These are phyloP conservation scores for Schizopora paradoxa DNA, from an alignment of 1,284 basidiomycete genomes.

Conservation along the genomic window DNA sequence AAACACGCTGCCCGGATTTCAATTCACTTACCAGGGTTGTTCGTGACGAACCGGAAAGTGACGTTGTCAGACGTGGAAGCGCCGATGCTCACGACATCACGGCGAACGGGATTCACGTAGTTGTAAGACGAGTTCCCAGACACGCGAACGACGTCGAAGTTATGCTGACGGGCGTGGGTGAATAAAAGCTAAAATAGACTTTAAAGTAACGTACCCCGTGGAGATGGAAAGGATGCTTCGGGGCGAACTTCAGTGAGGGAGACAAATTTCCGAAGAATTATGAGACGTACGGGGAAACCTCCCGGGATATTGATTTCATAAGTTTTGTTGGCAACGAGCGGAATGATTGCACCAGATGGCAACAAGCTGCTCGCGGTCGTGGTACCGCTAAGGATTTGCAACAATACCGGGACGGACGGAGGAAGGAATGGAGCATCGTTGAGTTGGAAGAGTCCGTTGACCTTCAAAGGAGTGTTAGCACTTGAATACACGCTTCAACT, in stretches of 20 bases:
- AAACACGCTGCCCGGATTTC: not conserved
- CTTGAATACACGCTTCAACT: no score
- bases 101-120: slow-evolving; percentile 32
- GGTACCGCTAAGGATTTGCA: slow-evolving; percentile 48
- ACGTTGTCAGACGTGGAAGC: slow-evolving; percentile 24
- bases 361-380: slow-evolving; percentile 38
- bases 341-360: slow-evolving; percentile 39
- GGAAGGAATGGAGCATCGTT: slow-evolving; percentile 28
- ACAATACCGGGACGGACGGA: slow-evolving; percentile 40
- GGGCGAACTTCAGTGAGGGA: not conserved
- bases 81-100: slow-evolving; percentile 35
- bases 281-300: slow-evolving; percentile 26
- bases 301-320: slow-evolving; percentile 39
- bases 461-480: no score
- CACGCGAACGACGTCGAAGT: slow-evolving; percentile 34
- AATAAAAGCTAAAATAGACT: slow-evolving; percentile 16
- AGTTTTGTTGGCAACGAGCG: slow-evolving; percentile 39
- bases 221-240: slow-evolving; percentile 33
- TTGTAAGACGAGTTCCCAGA: slow-evolving; percentile 30
- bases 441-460: no score
- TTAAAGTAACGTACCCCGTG: slow-evolving; percentile 28
- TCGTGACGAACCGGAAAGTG: slow-evolving; percentile 35
- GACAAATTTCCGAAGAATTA: not conserved
- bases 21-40: slow-evolving; percentile 33
- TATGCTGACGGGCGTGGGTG: slow-evolving; percentile 9